phyloP scores from a whole-genome alignment of 257 asterid genomes.

The Fraxinus quadrangulata region DNA sequence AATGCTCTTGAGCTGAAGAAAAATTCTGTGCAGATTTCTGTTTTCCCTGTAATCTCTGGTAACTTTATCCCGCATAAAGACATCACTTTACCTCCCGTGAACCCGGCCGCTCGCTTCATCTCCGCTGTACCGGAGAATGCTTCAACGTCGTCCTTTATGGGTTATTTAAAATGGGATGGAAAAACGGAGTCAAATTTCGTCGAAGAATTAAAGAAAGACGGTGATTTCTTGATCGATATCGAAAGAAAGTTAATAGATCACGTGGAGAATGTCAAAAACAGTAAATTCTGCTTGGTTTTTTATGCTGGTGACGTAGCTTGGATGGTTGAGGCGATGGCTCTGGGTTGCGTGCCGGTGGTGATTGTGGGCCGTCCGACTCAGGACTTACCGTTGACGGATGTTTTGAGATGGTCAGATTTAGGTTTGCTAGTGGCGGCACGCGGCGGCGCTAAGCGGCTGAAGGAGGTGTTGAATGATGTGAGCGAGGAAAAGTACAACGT shows the following conservation, averaged over 20 bases:
- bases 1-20: conserved; percentile 85
- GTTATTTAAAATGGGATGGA: conserved; percentile 62
- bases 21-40: conserved; percentile 69
- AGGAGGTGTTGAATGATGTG: conserved; percentile 46
- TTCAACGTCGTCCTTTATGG: conserved; percentile 36
- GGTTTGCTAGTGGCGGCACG: conserved; percentile 49
- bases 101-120: conserved; percentile 21
- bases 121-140: conserved; percentile 22
- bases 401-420: conserved; percentile 72
- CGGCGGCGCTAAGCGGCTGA: conserved; percentile 58
- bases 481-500: conserved; percentile 45
- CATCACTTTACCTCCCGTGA: conserved; percentile 59
- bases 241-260: conserved; percentile 31
- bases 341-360: conserved; percentile 86
- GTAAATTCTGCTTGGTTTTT: conserved; percentile 73
- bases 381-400: conserved; percentile 84
- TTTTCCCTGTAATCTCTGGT: conserved; percentile 73
- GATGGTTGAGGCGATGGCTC: conserved; percentile 64
- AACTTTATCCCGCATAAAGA: conserved; percentile 83
- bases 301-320: conserved; percentile 47
- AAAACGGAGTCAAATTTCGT: conserved; percentile 41
- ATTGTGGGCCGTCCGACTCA: conserved; percentile 77
- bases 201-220: conserved; percentile 49
- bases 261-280: conserved; percentile 23
- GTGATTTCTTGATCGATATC: conserved; percentile 54